Percentiles rank a stretch among this genome's conserved stretches.
Conservation (phyloP, 176 grass and related monocot species). For the Oryza nivara region DNA sequence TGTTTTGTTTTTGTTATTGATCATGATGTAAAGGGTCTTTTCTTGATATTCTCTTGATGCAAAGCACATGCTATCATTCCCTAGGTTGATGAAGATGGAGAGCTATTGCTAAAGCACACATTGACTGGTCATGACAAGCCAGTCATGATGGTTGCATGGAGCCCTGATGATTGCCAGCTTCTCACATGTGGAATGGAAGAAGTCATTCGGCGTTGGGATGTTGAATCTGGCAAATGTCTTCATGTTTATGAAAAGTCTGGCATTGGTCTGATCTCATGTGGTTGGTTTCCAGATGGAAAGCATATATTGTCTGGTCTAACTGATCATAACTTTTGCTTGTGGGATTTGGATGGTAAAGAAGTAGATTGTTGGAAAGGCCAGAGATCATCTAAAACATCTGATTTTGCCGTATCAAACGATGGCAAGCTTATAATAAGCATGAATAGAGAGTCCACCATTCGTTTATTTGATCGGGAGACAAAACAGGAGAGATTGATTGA, state of each 20-base stretch:
- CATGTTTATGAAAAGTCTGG: slow-evolving; percentile 64
- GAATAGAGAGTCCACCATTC: slow-evolving; percentile 52
- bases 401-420: slow-evolving; percentile 68
- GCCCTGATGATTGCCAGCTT: slow-evolving; percentile 76
- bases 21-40: neutral
- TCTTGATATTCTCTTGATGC: slow-evolving; percentile 35
- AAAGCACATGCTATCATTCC: slow-evolving; percentile 33
- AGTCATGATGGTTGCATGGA: slow-evolving; percentile 86
- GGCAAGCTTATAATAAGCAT: slow-evolving; percentile 70
- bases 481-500: slow-evolving; percentile 69
- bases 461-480: slow-evolving; percentile 71
- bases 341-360: slow-evolving; percentile 71
- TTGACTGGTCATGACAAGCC: slow-evolving; percentile 67
- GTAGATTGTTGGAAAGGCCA: slow-evolving; percentile 67
- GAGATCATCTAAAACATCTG: slow-evolving; percentile 53
- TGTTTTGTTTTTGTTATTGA: neutral
- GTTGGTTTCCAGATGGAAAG: slow-evolving; percentile 73
- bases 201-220: slow-evolving; percentile 71
- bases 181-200: slow-evolving; percentile 95
- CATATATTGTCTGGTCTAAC: slow-evolving; percentile 57
- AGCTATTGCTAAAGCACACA: slow-evolving; percentile 68
- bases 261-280: slow-evolving; percentile 67
- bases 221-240: slow-evolving; percentile 73
- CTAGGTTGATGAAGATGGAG: slow-evolving; percentile 76
- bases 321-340: slow-evolving; percentile 59